phyloP scores from a whole-genome alignment of 1,284 basidiomycete genomes.

The Mycena sp. region DNA sequence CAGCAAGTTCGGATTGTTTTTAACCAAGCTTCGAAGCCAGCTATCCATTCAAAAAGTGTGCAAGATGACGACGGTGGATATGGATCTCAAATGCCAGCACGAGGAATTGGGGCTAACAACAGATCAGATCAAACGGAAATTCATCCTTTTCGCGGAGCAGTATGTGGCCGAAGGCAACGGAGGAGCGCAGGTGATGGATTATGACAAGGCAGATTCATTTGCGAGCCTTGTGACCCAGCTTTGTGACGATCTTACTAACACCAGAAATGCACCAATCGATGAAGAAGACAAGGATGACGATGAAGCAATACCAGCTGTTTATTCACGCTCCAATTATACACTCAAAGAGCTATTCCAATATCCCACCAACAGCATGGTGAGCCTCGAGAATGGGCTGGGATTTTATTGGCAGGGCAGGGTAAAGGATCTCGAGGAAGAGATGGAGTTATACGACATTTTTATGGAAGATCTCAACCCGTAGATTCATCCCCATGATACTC shows the following conservation, averaged over 20 bases:
- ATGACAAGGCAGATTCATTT: not conserved
- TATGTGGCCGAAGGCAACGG: not conserved
- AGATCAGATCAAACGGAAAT: slow-evolving; percentile 8
- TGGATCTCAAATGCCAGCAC: slow-evolving; percentile 13
- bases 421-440: slow-evolving; percentile 4
- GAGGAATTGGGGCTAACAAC: slow-evolving; percentile 3
- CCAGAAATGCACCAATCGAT: not conserved
- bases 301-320: too few relatives aligned
- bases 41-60: slow-evolving; percentile 30
- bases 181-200: not conserved
- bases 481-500: not conserved
- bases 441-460: slow-evolving; percentile 3
- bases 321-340: too few relatives aligned
- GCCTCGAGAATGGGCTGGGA: not conserved
- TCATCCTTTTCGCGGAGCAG: not conserved
- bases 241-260: not conserved
- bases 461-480: slow-evolving; percentile 1
- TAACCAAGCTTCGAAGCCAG: slow-evolving; percentile 27
- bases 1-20: slow-evolving; percentile 27
- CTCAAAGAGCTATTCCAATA: too few relatives aligned
- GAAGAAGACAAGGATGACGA: too few relatives aligned
- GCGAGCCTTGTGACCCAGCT: slow-evolving; percentile 1
- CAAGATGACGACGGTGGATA: slow-evolving; percentile 27
- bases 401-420: slow-evolving; percentile 10
- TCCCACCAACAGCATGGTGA: not conserved